Evolutionary conservation across 2,329 filamentous ascomycete species (phyloP).

Genomic region (Cordyceps fumosorosea): DNA sequence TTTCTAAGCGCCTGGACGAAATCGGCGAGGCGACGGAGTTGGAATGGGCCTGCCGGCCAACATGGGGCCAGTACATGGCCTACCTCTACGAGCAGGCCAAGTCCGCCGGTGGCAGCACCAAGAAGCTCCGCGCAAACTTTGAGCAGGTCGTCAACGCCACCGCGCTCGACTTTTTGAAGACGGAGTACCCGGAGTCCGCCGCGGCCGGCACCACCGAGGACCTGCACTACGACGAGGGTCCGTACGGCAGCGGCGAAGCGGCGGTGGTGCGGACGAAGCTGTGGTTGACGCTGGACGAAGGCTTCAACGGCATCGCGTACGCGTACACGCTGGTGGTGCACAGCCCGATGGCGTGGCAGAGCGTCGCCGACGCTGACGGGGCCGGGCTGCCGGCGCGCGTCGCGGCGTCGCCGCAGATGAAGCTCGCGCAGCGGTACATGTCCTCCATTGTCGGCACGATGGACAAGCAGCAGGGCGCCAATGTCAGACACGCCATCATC

Average conservation of each 20-base stretch:
- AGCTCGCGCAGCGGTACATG: not conserved
- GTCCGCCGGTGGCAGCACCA: not conserved
- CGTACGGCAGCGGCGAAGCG: not conserved
- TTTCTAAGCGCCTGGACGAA: not conserved
- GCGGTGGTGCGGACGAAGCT: not conserved
- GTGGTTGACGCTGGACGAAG: not conserved
- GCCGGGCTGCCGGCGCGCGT: not conserved
- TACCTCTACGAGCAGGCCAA: not conserved
- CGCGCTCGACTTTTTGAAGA: not conserved
- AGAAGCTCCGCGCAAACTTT: not conserved
- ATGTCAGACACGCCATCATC: not conserved
- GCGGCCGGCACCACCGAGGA: not conserved
- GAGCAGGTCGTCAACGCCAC: not conserved
- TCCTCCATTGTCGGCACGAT: not conserved
- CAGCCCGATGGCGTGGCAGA: not conserved
- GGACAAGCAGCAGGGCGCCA: not conserved
- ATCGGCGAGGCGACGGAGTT: not conserved
- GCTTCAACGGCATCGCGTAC: not conserved
- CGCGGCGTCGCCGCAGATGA: not conserved
- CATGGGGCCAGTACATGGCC: not conserved
- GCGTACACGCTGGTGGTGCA: not conserved
- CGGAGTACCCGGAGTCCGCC: not conserved
- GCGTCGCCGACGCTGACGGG: not conserved
- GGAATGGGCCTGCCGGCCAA: not conserved
- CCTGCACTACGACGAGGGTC: not conserved